Evolutionary conservation across 2,329 filamentous ascomycete species (phyloP).

Genomic region (Trichoderma harzianum): DNA sequence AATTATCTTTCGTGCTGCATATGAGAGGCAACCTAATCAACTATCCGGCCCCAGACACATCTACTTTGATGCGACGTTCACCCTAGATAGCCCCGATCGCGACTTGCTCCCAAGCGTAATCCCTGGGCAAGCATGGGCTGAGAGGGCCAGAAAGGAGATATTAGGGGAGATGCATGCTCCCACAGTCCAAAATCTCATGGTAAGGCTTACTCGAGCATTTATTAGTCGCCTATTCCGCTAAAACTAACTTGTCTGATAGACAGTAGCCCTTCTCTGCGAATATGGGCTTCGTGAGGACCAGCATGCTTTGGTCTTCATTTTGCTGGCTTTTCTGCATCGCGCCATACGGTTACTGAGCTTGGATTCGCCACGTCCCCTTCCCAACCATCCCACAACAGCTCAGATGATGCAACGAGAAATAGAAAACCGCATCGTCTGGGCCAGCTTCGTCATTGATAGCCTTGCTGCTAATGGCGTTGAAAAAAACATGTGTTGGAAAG

Average conservation of each 20-base stretch:
- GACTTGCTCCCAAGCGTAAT: constrained; percentile 4
- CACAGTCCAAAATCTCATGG: constrained; percentile 25
- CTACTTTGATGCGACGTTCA: constrained; percentile 19
- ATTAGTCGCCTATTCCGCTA: not conserved
- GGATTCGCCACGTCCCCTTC: constrained; percentile 19
- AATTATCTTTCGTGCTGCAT: not conserved
- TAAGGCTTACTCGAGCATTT: not conserved
- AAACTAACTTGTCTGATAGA: constrained; percentile 10
- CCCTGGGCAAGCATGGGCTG: constrained; percentile 23
- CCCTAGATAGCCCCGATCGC: not conserved
- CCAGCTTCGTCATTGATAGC: constrained; percentile 25
- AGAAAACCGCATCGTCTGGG: constrained; percentile 26
- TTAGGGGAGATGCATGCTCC: constrained; percentile 22
- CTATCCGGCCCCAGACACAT: constrained; percentile 12
- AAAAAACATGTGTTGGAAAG: constrained; percentile 25
- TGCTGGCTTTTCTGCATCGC: constrained; percentile 24
- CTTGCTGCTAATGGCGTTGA: constrained; percentile 23
- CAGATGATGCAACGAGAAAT: constrained; percentile 22
- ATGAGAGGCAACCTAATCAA: not conserved
- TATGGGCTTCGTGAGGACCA: constrained; percentile 24
- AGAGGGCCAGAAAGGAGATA: constrained; percentile 22
- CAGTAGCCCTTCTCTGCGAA: constrained; percentile 24
- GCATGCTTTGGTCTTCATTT: constrained; percentile 24
- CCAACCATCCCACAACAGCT: not conserved
- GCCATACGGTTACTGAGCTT: constrained; percentile 24